These are phyloP conservation scores for Lonicera japonica DNA, from an alignment of 129 eudicot genomes.

Conservation along the genomic window DNA sequence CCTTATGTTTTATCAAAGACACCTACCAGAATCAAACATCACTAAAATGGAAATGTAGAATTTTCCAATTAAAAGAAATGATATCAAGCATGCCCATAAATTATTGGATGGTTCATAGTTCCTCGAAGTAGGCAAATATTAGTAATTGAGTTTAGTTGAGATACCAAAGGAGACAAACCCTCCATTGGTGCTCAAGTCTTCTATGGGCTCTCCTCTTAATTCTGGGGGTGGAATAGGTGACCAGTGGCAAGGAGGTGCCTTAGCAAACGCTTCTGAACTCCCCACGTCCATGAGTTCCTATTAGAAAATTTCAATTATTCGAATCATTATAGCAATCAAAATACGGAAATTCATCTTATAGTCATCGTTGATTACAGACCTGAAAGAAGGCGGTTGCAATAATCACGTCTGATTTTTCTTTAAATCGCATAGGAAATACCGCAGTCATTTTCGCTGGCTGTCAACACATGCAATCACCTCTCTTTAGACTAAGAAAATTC, in stretches of 20 bases:
- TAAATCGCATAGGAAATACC: slow-evolving; percentile 83
- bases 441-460: slow-evolving; percentile 67
- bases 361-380: slow-evolving; percentile 30
- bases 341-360: background rate
- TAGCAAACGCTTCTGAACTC: slow-evolving; percentile 50
- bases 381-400: slow-evolving; percentile 93
- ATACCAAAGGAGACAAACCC: slow-evolving; percentile 94
- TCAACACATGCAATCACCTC: slow-evolving; percentile 12
- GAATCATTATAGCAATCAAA: background rate
- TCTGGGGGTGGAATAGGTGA: slow-evolving; percentile 96
- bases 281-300: slow-evolving; percentile 90
- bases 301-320: background rate
- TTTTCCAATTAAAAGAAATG: no score
- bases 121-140: background rate
- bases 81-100: background rate
- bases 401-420: slow-evolving; percentile 72
- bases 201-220: slow-evolving; percentile 74
- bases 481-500: background rate
- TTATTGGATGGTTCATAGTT: background rate
- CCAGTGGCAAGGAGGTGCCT: slow-evolving; percentile 91
- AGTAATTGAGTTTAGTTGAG: slow-evolving; percentile 1
- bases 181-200: slow-evolving; percentile 90
- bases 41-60: no score
- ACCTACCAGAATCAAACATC: no score
- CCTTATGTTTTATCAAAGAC: no score